Percentiles rank a stretch among this genome's conserved stretches.
phyloP scores from a whole-genome alignment of 1,139 yeast genomes.

The Yamadazyma trypodendri region DNA sequence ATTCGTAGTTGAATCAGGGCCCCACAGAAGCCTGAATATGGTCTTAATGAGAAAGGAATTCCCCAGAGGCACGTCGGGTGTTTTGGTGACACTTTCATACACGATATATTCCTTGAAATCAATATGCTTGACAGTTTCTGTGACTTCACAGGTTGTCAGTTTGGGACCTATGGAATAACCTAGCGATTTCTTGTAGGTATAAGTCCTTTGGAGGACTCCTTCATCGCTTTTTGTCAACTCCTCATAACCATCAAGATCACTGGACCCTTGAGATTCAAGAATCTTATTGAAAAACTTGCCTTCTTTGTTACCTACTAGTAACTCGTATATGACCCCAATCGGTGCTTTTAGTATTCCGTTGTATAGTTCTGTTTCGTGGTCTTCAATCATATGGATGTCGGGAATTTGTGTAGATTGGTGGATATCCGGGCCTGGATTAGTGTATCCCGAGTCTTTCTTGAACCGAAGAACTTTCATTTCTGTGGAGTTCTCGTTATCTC shows the following conservation, averaged over 20 bases:
- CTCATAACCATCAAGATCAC: constrained; percentile 42
- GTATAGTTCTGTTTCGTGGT: constrained; percentile 33
- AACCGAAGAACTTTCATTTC: constrained; percentile 23
- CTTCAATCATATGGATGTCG: constrained; percentile 13
- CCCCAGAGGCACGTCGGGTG: constrained; percentile 66
- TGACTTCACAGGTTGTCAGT: constrained; percentile 51
- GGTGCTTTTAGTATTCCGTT: constrained; percentile 44
- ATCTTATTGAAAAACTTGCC: constrained; percentile 40
- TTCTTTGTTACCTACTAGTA: constrained; percentile 45
- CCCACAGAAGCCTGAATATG: constrained; percentile 51
- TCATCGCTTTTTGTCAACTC: constrained; percentile 37
- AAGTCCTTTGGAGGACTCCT: constrained; percentile 31
- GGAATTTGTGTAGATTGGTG: constrained; percentile 34
- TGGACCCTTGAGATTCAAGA: constrained; percentile 47
- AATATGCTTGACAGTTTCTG: constrained; percentile 42
- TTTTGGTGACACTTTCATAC: constrained; percentile 39
- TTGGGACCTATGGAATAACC: constrained; percentile 60
- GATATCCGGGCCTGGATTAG: constrained; percentile 36
- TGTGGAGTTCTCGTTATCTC: constrained; percentile 6
- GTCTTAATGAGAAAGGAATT: constrained; percentile 51
- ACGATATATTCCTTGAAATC: constrained; percentile 38
- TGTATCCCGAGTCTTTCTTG: constrained; percentile 31
- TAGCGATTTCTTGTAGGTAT: constrained; percentile 45
- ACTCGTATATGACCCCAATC: constrained; percentile 47
- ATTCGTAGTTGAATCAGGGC: constrained; percentile 36